Evolutionary conservation across 345 rosid species (phyloP).

Genomic region (Salix viminalis): DNA sequence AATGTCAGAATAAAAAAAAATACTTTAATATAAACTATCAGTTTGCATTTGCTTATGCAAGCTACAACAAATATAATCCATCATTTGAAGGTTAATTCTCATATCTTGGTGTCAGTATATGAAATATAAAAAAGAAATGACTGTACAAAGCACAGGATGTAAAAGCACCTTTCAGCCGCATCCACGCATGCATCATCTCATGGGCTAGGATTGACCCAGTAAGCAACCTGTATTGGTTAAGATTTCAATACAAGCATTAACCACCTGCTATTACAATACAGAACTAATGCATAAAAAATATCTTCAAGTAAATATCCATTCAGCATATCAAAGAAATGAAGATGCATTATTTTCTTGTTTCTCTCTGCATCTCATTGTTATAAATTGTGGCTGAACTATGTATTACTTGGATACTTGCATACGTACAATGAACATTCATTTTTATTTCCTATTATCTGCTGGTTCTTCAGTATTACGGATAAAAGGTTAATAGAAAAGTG

Average conservation of each 20-base stretch:
- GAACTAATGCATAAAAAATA: neutral
- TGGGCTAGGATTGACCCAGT: conserved; percentile 97
- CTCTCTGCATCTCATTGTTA: neutral
- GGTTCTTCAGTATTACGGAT: neutral
- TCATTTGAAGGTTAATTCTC: neutral
- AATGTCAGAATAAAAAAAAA: neutral
- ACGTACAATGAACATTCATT: neutral
- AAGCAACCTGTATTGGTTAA: conserved; percentile 53
- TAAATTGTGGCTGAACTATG: neutral
- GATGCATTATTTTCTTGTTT: neutral
- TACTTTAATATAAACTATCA: neutral
- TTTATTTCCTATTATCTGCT: neutral
- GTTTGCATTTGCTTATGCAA: neutral
- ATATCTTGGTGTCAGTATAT: neutral
- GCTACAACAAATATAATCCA: neutral
- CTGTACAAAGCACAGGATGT: neutral
- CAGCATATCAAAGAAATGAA: neutral
- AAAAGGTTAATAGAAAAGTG: neutral
- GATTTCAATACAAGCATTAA: conserved; percentile 1
- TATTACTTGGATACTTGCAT: neutral
- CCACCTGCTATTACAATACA: neutral
- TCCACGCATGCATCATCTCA: conserved; percentile 99
- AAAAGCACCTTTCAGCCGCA: conserved; percentile 73
- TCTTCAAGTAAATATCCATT: neutral
- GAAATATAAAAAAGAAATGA: neutral